Conservation (phyloP, 2,329 filamentous ascomycete genomes). For the Fusarium albosuccineum region DNA sequence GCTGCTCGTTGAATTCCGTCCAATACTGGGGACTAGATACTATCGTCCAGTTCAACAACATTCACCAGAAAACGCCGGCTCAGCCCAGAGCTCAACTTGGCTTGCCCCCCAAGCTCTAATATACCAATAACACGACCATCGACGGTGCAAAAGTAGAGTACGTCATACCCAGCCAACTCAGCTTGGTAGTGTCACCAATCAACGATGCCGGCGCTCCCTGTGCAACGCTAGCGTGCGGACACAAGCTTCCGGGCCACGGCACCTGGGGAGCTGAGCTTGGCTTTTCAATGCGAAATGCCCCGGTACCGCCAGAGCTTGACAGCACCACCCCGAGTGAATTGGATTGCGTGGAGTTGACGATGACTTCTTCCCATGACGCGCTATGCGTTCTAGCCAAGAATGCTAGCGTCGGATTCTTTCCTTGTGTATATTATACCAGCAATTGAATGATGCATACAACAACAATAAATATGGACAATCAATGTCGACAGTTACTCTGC, state of each 20-base stretch:
- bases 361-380: conserved; percentile 11
- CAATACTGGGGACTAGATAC: too few relatives aligned
- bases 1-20: too few relatives aligned
- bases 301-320: conserved; percentile 1
- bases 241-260: conserved; percentile 38
- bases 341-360: conserved; percentile 11
- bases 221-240: conserved; percentile 30
- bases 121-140: conserved; percentile 31
- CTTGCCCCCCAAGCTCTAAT: conserved; percentile 19
- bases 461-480: background rate
- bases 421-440: background rate
- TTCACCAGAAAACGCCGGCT: conserved; percentile 12
- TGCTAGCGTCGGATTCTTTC: background rate
- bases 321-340: conserved; percentile 6
- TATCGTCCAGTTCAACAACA: conserved; percentile 1
- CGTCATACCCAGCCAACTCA: conserved; percentile 41
- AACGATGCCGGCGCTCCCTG: conserved; percentile 8
- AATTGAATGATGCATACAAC: background rate
- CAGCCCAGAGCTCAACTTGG: conserved; percentile 5
- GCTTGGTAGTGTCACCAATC: conserved; percentile 33
- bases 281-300: conserved; percentile 10
- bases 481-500: background rate
- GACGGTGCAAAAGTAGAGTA: conserved; percentile 41
- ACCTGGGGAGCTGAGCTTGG: conserved; percentile 19
- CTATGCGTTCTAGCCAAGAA: background rate